Evolutionary conservation across 2,329 filamentous ascomycete species (phyloP).

Genomic region (Curvularia spicifera): DNA sequence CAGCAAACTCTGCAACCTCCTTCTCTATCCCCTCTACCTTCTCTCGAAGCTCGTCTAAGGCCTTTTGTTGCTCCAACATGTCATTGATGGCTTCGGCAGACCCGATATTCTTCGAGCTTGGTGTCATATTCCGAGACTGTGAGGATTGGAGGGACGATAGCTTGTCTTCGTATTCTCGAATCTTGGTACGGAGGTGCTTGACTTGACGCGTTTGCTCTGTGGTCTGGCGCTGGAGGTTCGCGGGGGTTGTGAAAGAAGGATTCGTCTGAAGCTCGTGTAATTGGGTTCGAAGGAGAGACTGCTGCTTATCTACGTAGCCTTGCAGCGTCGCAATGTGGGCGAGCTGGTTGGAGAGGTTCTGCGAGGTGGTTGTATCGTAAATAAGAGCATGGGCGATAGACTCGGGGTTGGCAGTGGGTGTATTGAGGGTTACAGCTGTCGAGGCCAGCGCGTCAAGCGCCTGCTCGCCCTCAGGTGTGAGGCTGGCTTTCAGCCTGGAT

Average conservation of each 20-base stretch:
- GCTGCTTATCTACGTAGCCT: constrained; percentile 42
- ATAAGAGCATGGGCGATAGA: constrained; percentile 47
- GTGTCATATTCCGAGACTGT: constrained; percentile 29
- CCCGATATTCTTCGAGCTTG: constrained; percentile 42
- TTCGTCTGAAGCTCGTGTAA: constrained; percentile 40
- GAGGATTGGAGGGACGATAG: constrained; percentile 48
- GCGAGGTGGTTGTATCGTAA: constrained; percentile 38
- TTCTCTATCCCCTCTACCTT: constrained; percentile 66
- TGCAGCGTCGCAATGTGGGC: constrained; percentile 44
- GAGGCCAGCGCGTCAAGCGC: constrained; percentile 48
- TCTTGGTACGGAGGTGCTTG: constrained; percentile 69
- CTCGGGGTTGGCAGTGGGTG: constrained; percentile 35
- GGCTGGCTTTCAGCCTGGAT: constrained; percentile 29
- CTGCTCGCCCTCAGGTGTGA: constrained; percentile 39
- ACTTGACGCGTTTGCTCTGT: constrained; percentile 73
- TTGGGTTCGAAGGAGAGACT: constrained; percentile 38
- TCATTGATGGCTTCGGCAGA: constrained; percentile 61
- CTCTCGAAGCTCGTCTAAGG: constrained; percentile 65
- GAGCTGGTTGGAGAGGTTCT: constrained; percentile 43
- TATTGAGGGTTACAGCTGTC: constrained; percentile 47
- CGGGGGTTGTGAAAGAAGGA: constrained; percentile 54
- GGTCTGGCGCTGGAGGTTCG: constrained; percentile 71
- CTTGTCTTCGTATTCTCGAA: constrained; percentile 66
- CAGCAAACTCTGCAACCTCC: constrained; percentile 70
- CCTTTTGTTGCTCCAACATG: constrained; percentile 66